A percentile compares a stretch with the other conserved stretches of the same genome.
Evolutionary conservation across 345 rosid genomes (phyloP).

Genomic region (Iberis pinnata): DNA sequence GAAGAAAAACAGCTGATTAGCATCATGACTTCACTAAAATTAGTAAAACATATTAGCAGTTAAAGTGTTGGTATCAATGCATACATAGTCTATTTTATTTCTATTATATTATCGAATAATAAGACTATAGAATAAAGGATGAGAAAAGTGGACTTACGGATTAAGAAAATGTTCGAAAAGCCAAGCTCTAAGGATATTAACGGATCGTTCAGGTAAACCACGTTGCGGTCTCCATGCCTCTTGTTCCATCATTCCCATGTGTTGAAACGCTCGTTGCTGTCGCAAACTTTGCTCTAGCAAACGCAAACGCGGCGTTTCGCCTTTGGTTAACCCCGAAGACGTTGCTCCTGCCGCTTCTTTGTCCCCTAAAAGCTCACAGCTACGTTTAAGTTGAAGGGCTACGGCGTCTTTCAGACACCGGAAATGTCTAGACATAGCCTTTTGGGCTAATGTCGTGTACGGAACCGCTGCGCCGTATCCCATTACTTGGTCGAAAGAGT

Average conservation of each 20-base stretch:
- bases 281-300: constrained; percentile 76
- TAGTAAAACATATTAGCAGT: too few species aligned
- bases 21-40: too few species aligned
- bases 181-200: constrained; percentile 96
- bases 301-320: constrained; percentile 84
- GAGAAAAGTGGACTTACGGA: constrained; percentile 54
- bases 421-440: constrained; percentile 98
- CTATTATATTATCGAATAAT: background rate
- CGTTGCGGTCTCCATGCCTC: constrained; percentile 99
- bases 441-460: constrained; percentile 83
- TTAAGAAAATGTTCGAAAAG: constrained; percentile 93
- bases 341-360: constrained; percentile 58
- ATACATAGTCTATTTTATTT: too few species aligned
- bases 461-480: constrained; percentile 72
- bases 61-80: too few species aligned
- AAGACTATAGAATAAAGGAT: background rate
- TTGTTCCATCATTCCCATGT: constrained; percentile 88
- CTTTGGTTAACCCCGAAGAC: constrained; percentile 65
- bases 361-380: constrained; percentile 72
- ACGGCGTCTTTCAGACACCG: constrained; percentile 85
- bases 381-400: constrained; percentile 60
- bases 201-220: constrained; percentile 92
- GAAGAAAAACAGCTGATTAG: too few species aligned
- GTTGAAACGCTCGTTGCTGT: constrained; percentile 90
- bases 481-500: constrained; percentile 75